Conservation (phyloP, 306 rosid genomes). For the Lathyrus aphaca region DNA sequence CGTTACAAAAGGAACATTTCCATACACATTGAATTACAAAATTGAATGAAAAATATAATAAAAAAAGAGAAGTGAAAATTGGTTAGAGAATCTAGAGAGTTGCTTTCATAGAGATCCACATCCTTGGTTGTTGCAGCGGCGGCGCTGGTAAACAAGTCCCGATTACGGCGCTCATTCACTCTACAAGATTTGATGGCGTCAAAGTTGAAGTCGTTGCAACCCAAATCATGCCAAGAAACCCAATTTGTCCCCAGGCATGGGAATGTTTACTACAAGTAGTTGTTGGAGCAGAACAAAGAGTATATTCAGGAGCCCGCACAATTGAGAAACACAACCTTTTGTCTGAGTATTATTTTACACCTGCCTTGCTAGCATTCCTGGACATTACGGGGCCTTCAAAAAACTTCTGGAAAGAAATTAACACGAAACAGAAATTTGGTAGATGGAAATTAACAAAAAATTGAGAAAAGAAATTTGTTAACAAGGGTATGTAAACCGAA, state of each 20-base stretch:
- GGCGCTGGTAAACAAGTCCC: not conserved
- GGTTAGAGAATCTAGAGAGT: not conserved
- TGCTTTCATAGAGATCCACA: conserved; percentile 17
- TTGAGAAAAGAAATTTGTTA: too few relatives aligned
- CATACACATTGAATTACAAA: too few relatives aligned
- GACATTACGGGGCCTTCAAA: too few relatives aligned
- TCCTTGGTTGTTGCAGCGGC: not conserved
- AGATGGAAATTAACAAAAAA: too few relatives aligned
- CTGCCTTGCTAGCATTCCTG: conserved; percentile 97
- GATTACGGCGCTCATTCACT: conserved; percentile 27
- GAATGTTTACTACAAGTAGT: conserved; percentile 67
- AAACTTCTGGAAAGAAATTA: too few relatives aligned
- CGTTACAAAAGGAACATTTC: too few relatives aligned
- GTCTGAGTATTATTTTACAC: conserved; percentile 85
- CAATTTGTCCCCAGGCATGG: conserved; percentile 65
- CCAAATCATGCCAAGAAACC: conserved; percentile 85
- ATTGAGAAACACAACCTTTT: conserved; percentile 92
- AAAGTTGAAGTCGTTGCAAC: conserved; percentile 69
- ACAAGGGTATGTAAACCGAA: too few relatives aligned
- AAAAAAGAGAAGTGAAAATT: not conserved
- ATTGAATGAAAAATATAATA: too few relatives aligned
- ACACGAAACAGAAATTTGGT: too few relatives aligned
- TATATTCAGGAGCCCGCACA: conserved; percentile 88
- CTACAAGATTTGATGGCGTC: conserved; percentile 64
- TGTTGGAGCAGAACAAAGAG: conserved; percentile 88